Evolutionary conservation across 2,329 filamentous ascomycete genomes (phyloP).

Genomic region (Blastomyces silverae): DNA sequence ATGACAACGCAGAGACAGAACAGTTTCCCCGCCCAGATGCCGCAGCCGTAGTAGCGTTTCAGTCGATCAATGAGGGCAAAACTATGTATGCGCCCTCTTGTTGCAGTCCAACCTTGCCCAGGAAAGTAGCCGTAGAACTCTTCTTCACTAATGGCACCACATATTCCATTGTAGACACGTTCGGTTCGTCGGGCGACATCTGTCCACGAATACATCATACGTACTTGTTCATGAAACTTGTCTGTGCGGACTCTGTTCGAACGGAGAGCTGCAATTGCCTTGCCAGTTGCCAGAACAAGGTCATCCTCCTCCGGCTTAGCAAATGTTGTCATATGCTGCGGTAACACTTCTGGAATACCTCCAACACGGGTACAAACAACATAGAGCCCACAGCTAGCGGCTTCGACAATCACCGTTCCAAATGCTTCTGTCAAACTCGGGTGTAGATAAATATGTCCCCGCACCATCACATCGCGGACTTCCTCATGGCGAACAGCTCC

Average conservation of each 20-base stretch:
- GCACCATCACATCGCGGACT: slow-evolving; percentile 94
- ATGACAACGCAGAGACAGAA: slow-evolving; percentile 93
- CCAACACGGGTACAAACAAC: slow-evolving; percentile 95
- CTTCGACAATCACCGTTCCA: slow-evolving; percentile 95
- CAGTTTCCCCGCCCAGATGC: slow-evolving; percentile 95
- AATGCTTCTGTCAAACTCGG: slow-evolving; percentile 95
- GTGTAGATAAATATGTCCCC: slow-evolving; percentile 93
- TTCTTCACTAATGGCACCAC: slow-evolving; percentile 72
- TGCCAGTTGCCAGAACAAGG: slow-evolving; percentile 78
- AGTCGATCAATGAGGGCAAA: slow-evolving; percentile 90
- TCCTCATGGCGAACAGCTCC: slow-evolving; percentile 92
- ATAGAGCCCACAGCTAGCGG: slow-evolving; percentile 89
- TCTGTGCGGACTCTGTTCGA: slow-evolving; percentile 85
- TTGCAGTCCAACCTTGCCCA: slow-evolving; percentile 61
- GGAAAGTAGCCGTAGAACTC: slow-evolving; percentile 82
- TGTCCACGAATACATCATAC: slow-evolving; percentile 98
- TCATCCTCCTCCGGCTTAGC: slow-evolving; percentile 96
- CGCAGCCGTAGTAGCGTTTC: slow-evolving; percentile 95
- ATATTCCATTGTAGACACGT: slow-evolving; percentile 89
- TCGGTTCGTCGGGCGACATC: slow-evolving; percentile 92
- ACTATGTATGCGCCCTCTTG: slow-evolving; percentile 66
- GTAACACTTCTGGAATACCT: slow-evolving; percentile 92
- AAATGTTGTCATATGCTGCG: slow-evolving; percentile 94
- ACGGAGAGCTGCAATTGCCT: slow-evolving; percentile 78
- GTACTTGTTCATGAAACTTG: slow-evolving; percentile 91